Evolutionary conservation across 2,329 filamentous ascomycete genomes (phyloP).

Genomic region (Penicillium sp.): DNA sequence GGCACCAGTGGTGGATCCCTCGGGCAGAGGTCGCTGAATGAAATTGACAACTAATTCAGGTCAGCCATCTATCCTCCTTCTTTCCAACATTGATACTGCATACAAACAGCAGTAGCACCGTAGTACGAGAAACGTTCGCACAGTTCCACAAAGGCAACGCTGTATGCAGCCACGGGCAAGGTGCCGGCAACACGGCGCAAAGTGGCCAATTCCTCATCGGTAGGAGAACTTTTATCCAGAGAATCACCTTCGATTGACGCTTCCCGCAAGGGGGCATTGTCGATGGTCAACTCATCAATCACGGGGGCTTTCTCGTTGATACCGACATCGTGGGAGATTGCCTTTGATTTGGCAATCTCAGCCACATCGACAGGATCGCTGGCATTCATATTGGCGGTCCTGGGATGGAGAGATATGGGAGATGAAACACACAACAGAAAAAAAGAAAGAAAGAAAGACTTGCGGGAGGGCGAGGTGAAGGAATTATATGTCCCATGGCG

Average conservation of each 20-base stretch:
- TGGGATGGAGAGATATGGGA: not conserved
- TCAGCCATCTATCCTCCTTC: slow-evolving; percentile 12
- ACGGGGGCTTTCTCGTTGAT: slow-evolving; percentile 13
- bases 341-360: slow-evolving; percentile 27
- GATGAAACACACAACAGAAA: not conserved
- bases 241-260: slow-evolving; percentile 3
- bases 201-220: slow-evolving; percentile 34
- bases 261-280: slow-evolving; percentile 1
- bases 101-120: slow-evolving; percentile 66
- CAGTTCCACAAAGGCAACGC: slow-evolving; percentile 70
- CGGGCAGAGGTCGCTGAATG: slow-evolving; percentile 57
- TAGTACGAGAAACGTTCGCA: slow-evolving; percentile 80
- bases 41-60: slow-evolving; percentile 58
- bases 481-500: slow-evolving; percentile 9
- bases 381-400: slow-evolving; percentile 24
- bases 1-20: slow-evolving; percentile 55
- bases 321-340: slow-evolving; percentile 19
- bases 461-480: not conserved
- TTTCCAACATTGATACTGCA: slow-evolving; percentile 25
- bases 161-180: slow-evolving; percentile 66
- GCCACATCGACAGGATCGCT: slow-evolving; percentile 29
- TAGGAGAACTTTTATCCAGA: slow-evolving; percentile 25
- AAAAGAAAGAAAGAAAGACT: slow-evolving; percentile 1
- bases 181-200: slow-evolving; percentile 38
- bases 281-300: slow-evolving; percentile 12